phyloP scores from a whole-genome alignment of 371 early-diverging fungal genomes.

The Apophysomyces variabilis region DNA sequence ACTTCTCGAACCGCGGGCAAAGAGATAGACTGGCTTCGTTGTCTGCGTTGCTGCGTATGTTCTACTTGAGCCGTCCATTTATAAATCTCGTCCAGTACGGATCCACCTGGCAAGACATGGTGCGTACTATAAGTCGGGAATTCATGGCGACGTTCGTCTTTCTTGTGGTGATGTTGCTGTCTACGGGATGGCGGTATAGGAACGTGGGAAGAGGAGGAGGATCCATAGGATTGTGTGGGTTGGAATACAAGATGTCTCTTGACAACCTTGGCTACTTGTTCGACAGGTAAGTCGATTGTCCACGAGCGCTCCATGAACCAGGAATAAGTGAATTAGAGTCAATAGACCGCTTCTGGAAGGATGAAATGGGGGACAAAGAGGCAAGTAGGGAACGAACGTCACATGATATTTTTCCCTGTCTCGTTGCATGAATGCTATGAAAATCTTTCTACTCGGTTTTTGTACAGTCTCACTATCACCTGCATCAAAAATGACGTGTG shows the following conservation, averaged over 20 bases:
- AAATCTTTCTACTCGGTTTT: background rate
- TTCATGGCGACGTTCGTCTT: conserved; percentile 23
- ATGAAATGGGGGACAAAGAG: background rate
- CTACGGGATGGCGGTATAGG: conserved; percentile 34
- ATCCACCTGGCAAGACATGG: conserved; percentile 69
- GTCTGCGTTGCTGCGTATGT: conserved; percentile 52
- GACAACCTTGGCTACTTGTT: conserved; percentile 74
- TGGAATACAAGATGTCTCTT: conserved; percentile 71
- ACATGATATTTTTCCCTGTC: conserved; percentile 1
- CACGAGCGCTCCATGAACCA: conserved; percentile 47
- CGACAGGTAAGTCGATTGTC: conserved; percentile 65
- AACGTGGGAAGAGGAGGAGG: conserved; percentile 28
- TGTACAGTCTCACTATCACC: background rate
- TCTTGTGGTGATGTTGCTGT: conserved; percentile 28
- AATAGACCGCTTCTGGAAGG: conserved; percentile 4
- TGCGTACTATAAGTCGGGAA: conserved; percentile 39
- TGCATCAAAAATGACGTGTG: background rate
- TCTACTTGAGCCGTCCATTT: conserved; percentile 90
- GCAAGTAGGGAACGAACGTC: conserved; percentile 1
- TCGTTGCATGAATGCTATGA: conserved; percentile 4
- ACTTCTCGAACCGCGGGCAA: conserved; percentile 47
- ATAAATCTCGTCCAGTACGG: conserved; percentile 88
- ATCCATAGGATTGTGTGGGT: conserved; percentile 30
- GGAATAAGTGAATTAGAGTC: background rate
- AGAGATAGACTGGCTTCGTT: conserved; percentile 62